Evolutionary conservation across 2,329 filamentous ascomycete genomes (phyloP).

Genomic region (Cladosporium oxysporum): DNA sequence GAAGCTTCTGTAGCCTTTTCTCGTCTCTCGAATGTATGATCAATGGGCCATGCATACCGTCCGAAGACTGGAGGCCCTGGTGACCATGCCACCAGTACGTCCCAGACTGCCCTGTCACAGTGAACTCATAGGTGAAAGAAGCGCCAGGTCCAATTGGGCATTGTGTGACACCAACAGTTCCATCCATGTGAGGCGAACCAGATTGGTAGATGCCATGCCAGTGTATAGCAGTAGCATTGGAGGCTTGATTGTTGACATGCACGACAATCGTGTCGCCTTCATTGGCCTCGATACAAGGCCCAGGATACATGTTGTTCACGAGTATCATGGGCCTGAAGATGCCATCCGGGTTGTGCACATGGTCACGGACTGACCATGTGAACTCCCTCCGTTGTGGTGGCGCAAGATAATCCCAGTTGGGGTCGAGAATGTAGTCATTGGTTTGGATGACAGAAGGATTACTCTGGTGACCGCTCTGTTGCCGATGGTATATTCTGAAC

Average conservation of each 20-base stretch:
- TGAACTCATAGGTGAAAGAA: conserved; percentile 64
- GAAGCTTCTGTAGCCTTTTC: conserved; percentile 43
- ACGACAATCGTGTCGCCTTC: conserved; percentile 70
- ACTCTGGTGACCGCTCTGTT: not conserved
- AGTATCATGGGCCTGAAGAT: conserved; percentile 45
- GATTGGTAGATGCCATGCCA: conserved; percentile 72
- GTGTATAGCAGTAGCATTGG: conserved; percentile 62
- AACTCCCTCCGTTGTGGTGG: conserved; percentile 57
- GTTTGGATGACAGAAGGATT: conserved; percentile 23
- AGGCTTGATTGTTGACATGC: conserved; percentile 62
- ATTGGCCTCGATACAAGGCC: conserved; percentile 44
- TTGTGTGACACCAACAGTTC: conserved; percentile 63
- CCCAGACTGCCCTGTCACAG: conserved; percentile 44
- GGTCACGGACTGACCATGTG: conserved; percentile 62
- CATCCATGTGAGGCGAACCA: conserved; percentile 68
- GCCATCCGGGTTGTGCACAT: conserved; percentile 61
- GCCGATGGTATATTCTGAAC: not conserved
- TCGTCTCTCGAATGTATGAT: conserved; percentile 56
- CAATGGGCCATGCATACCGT: conserved; percentile 63
- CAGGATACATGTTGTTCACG: conserved; percentile 45
- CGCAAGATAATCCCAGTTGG: conserved; percentile 57
- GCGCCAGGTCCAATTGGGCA: conserved; percentile 61
- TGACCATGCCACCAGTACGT: conserved; percentile 67
- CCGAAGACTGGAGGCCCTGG: conserved; percentile 58
- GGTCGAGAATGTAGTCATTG: conserved; percentile 59